A percentile compares a stretch with the other conserved stretches of the same genome.
These are phyloP conservation scores for Casuarina cunninghamiana DNA, from an alignment of 306 rosid genomes.

Conservation along the genomic window DNA sequence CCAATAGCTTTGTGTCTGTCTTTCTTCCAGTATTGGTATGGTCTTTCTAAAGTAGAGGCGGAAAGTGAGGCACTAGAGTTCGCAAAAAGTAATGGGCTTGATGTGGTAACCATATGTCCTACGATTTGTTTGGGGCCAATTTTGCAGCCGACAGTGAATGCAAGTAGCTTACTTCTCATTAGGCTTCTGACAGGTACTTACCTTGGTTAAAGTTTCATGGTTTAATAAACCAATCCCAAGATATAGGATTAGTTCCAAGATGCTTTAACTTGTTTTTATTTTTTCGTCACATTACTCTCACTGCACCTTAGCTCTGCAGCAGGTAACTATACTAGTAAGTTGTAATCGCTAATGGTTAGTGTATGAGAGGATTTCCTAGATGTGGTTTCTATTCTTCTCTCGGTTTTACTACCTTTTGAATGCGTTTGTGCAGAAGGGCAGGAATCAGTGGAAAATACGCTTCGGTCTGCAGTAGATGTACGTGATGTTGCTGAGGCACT, in stretches of 20 bases:
- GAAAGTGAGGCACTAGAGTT: conserved; percentile 64
- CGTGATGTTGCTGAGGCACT: conserved; percentile 68
- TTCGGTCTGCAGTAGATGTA: conserved; percentile 47
- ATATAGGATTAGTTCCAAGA: too few species aligned
- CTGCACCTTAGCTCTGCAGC: too few species aligned
- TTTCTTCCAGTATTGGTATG: conserved; percentile 69
- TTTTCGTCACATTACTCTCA: too few species aligned
- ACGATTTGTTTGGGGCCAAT: conserved; percentile 51
- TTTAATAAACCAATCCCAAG: too few species aligned
- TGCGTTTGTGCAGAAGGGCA: conserved; percentile 37
- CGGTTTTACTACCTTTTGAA: not conserved
- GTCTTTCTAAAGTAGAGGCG: conserved; percentile 71
- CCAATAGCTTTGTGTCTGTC: not conserved
- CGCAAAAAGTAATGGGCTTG: conserved; percentile 50
- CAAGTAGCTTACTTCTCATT: conserved; percentile 57
- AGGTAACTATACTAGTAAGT: too few species aligned
- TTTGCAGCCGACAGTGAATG: conserved; percentile 57
- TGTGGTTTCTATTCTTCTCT: not conserved
- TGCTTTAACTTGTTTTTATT: too few species aligned
- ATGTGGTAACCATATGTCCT: conserved; percentile 59
- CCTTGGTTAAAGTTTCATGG: too few species aligned
- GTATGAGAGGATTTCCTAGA: too few species aligned
- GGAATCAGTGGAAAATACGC: conserved; percentile 56
- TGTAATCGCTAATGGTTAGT: too few species aligned
- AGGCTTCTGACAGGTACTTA: conserved; percentile 53